These are phyloP conservation scores for Diaporthe sp. DNA, from an alignment of 2,329 filamentous ascomycete species.

Conservation along the genomic window DNA sequence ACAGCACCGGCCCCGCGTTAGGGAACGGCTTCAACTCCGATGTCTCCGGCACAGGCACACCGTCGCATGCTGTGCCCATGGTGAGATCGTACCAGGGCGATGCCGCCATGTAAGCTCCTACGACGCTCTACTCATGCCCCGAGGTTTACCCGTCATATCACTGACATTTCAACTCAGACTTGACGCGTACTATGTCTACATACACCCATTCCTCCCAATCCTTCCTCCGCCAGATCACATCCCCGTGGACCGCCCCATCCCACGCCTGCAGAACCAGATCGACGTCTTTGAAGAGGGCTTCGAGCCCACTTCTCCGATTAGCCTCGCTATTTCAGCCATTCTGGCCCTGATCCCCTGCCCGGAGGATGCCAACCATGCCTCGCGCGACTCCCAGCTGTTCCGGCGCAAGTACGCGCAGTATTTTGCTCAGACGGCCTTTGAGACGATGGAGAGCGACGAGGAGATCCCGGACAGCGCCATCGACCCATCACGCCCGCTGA, in stretches of 20 bases:
- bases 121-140: background rate
- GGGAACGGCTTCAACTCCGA: constrained; percentile 23
- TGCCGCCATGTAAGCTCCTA: constrained; percentile 50
- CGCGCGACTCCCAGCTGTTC: constrained; percentile 53
- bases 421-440: constrained; percentile 58
- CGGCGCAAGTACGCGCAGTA: constrained; percentile 60
- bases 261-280: constrained; percentile 49
- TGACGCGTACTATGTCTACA: constrained; percentile 63
- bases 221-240: constrained; percentile 53
- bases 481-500: constrained; percentile 56
- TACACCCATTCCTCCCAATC: constrained; percentile 62
- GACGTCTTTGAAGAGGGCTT: constrained; percentile 28
- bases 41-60: constrained; percentile 13
- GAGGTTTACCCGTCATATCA: background rate
- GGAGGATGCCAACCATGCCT: constrained; percentile 48
- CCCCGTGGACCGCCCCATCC: constrained; percentile 47
- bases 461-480: constrained; percentile 57
- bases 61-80: constrained; percentile 41
- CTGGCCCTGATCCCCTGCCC: constrained; percentile 38
- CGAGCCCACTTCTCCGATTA: constrained; percentile 31
- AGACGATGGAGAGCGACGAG: constrained; percentile 59
- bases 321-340: constrained; percentile 38
- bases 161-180: constrained; percentile 41
- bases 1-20: constrained; percentile 7
- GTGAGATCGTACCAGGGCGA: constrained; percentile 55